These are phyloP conservation scores for Mesembryanthemum crystallinum DNA, from an alignment of 148 eudicot genomes.

Conservation along the genomic window DNA sequence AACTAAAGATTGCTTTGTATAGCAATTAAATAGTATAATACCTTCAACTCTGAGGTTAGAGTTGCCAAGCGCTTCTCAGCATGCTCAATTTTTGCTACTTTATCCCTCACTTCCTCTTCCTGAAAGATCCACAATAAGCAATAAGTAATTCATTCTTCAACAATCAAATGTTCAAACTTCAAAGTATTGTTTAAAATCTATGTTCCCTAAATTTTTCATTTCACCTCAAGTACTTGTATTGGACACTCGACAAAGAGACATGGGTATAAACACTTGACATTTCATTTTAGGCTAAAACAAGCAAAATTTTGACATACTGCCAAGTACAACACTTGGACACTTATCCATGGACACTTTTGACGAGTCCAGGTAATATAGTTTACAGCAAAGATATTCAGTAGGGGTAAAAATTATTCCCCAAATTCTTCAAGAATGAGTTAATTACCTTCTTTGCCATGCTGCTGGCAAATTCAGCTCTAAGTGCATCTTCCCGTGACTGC, in stretches of 20 bases:
- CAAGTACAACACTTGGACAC: too few relatives aligned
- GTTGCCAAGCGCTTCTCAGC: conserved; percentile 83
- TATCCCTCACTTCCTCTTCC: conserved; percentile 82
- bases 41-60: conserved; percentile 76
- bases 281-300: too few relatives aligned
- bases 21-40: conserved; percentile 20
- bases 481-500: conserved; percentile 77
- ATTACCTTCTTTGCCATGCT: conserved; percentile 75
- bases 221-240: too few relatives aligned
- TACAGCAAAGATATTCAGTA: not conserved
- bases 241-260: too few relatives aligned
- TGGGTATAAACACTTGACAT: too few relatives aligned
- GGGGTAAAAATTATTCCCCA: not conserved
- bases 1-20: not conserved
- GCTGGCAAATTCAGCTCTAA: conserved; percentile 69
- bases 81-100: conserved; percentile 65
- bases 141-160: not conserved
- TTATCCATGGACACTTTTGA: too few relatives aligned
- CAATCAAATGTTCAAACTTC: not conserved
- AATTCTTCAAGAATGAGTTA: not conserved
- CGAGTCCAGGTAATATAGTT: too few relatives aligned
- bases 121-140: conserved; percentile 31
- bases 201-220: too few relatives aligned
- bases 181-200: not conserved
- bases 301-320: too few relatives aligned